These are phyloP conservation scores for Cercis canadensis DNA, from an alignment of 306 rosid species.

Conservation along the genomic window DNA sequence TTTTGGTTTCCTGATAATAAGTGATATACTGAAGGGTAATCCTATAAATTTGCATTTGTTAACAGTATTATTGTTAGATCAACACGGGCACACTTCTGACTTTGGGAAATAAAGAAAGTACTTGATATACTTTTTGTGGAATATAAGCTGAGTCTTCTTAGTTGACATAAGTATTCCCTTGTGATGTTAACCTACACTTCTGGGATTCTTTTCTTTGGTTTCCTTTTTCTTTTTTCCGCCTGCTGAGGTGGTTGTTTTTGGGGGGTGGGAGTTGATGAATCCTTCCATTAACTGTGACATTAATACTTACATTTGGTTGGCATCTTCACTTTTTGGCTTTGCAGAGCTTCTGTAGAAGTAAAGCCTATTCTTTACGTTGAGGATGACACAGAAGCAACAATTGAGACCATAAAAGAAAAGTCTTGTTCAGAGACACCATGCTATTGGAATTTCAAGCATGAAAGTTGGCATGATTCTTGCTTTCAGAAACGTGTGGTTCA, in stretches of 20 bases:
- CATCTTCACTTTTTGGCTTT: conserved; percentile 38
- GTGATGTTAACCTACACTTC: background rate
- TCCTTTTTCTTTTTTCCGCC: background rate
- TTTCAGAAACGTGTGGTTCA: conserved; percentile 67
- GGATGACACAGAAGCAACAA: conserved; percentile 51
- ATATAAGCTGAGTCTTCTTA: background rate
- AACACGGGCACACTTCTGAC: background rate
- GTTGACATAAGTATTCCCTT: background rate
- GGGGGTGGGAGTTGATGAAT: conserved; percentile 4
- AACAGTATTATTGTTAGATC: conserved; percentile 25
- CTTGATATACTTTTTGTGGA: background rate
- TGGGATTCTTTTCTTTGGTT: conserved; percentile 1
- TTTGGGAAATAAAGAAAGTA: background rate
- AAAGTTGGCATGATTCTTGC: conserved; percentile 79
- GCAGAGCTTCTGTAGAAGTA: conserved; percentile 84
- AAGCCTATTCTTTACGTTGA: conserved; percentile 85
- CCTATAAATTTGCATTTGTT: background rate
- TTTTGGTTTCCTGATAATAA: background rate
- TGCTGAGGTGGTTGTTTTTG: background rate
- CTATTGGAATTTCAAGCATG: conserved; percentile 74
- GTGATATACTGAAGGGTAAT: conserved; percentile 13
- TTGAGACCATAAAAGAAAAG: conserved; percentile 38
- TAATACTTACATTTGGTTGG: conserved; percentile 30
- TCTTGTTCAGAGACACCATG: conserved; percentile 39
- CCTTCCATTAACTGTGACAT: conserved; percentile 7